Evolutionary conservation across 2,329 filamentous ascomycete genomes (phyloP), one percentile per base, ranked within the genome.

Genomic region (Calonectria ilicicola): DNA sequence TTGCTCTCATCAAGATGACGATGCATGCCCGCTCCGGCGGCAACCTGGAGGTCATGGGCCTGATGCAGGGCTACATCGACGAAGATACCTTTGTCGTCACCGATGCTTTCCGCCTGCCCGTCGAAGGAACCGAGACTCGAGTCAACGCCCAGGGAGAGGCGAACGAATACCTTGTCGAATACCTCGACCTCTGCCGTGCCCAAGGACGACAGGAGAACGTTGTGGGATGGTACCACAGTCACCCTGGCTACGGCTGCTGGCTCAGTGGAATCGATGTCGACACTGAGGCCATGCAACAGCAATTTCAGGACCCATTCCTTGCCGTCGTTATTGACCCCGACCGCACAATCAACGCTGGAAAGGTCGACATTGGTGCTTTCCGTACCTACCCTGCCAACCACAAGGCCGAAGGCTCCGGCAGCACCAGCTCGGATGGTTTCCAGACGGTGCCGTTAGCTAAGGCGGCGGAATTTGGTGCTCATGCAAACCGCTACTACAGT

Each of bases 161-260:
- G 67, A 97, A 98, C 86, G 97, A 98, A 86, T 99, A 98, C 86
- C 95, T 98, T 88, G 92, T 98, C 67, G 91, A 94, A 76, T 98
- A 97, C 82, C 89, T 97, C 32, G 89, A 93, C 78, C 87, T 92
- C 3, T 94, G 93, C 78, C 90, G 96, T 72, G 92, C 96, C 81
- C 94, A 87, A 90, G 95, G 83, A 77, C 87, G 96, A 69, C 88
- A 93, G 82, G 97, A 99, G 85, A 98, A 99, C 83, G 94, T 95
- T 0, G 94, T 99, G 19, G 97, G 97, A 21, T 99, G 97, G 97
- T 99, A 99, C 84, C 97, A 99, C 85, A 96, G 93, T 78, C 97
- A 99, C 83, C 97, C 97, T 0, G 97, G 97, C 29, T 99, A 99
- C 83, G 97, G 97, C 53, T 99, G 97, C 88, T 99, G 97, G 97